A percentile compares a stretch with the other conserved stretches of the same genome.
These are phyloP conservation scores for Alnus glutinosa DNA, from an alignment of 306 rosid genomes.

Conservation along the genomic window DNA sequence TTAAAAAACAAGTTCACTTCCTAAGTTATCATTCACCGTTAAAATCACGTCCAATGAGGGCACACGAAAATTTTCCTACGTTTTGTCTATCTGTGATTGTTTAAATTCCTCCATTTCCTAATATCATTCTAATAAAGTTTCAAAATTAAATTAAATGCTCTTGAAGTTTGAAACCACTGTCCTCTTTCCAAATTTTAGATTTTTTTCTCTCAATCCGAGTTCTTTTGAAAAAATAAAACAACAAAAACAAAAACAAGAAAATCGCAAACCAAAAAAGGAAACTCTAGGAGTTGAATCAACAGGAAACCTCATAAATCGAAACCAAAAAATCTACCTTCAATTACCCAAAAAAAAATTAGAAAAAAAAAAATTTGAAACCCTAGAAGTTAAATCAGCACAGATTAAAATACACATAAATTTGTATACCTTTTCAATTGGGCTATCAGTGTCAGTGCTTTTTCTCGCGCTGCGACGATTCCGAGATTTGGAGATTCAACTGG, in stretches of 20 bases:
- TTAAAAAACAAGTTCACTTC: constrained; percentile 22
- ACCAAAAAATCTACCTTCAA: constrained; percentile 21
- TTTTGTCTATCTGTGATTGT: neutral
- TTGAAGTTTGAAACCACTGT: constrained; percentile 27
- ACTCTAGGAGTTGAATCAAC: constrained; percentile 45
- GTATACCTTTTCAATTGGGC: constrained; percentile 37
- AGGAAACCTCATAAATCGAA: constrained; percentile 21
- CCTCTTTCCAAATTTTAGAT: constrained; percentile 5
- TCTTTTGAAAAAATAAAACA: constrained; percentile 12
- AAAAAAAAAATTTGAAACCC: constrained; percentile 44
- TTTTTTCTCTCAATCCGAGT: constrained; percentile 15
- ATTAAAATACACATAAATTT: constrained; percentile 30
- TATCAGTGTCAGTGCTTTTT: constrained; percentile 25
- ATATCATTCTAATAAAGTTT: neutral
- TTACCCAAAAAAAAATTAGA: constrained; percentile 23
- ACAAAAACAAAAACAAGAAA: neutral
- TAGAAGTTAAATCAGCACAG: constrained; percentile 45
- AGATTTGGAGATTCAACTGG: constrained; percentile 21
- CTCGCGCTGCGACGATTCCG: constrained; percentile 24
- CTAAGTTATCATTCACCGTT: constrained; percentile 27
- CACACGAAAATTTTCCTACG: neutral
- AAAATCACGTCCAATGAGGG: constrained; percentile 31
- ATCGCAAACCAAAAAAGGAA: constrained; percentile 26
- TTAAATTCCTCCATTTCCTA: neutral
- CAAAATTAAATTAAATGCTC: constrained; percentile 7